Base-by-base conservation (phyloP, 164 flowering plant species). In the Platanus orientalis region DNA sequence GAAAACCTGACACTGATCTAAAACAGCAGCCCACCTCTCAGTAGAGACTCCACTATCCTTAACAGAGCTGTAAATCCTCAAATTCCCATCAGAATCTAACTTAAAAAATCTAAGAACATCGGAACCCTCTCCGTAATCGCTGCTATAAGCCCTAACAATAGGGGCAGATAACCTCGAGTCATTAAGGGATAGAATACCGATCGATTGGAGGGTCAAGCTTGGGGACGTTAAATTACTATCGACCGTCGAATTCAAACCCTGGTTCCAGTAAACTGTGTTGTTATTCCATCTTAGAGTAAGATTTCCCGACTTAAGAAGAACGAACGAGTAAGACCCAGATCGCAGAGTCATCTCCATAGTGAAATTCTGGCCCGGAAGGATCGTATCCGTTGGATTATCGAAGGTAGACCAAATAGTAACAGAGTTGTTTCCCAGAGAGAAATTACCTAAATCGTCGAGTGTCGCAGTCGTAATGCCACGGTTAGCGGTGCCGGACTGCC, bases 11-110 rank as follows among this genome's bases (percentile, higher is more conserved):
- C 98, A 92, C 39, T 86, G 93, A 71, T 92, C 93, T 49, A 42
- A 23, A 53, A 92, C 87, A 61, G 98, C 97, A 23, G 90, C 74
- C 98, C 98, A 92, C 45, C 79, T 75, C 57, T 14, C 57, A 9
- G 26, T 70, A 2, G 16, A 3, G 49, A 24, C 67, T 6, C 80
- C 77, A 59, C 74, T 76, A 14, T 67, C 76, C 57, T 55, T 68
- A 53, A 63, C 60, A 34, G 81, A 72, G 64, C 92, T 90, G 59
- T 77, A 85, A 56, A 91, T 84, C 68, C 87, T 84, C 78, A 92
- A 80, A 76, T 92, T 92, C 49, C 98, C 98, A 84, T 92, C 98
- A 63, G 63, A 61, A 56, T 80, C 96, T 29, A 92, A 66, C 73
- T 65, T 84, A 63, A 90, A 17, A 59, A 81, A 80, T 80, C 96